Percentiles rank a stretch among this genome's conserved stretches.
Evolutionary conservation across 768 basidiomycete genomes (phyloP).

Genomic region (Nidularia pulvinata): DNA sequence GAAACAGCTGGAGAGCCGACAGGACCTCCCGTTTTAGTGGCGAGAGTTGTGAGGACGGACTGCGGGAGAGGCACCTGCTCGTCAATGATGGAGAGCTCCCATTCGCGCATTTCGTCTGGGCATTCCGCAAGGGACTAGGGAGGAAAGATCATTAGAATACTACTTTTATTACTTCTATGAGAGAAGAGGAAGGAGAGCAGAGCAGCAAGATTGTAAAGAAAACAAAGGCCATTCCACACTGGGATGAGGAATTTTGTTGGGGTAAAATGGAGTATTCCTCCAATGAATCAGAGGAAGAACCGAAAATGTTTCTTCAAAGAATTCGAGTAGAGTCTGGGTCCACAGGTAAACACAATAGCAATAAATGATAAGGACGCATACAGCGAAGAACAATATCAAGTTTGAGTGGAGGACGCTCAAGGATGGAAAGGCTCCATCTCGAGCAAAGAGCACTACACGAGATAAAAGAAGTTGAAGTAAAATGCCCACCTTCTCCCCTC

Average conservation of each 20-base stretch:
- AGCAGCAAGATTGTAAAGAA: no score
- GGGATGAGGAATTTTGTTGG: background rate
- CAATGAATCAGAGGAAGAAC: no score
- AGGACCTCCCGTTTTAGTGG: background rate
- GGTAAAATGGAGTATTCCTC: no score
- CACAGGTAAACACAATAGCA: background rate
- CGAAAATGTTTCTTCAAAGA: no score
- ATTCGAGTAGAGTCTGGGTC: no score
- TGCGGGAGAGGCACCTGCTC: slow-evolving; percentile 19
- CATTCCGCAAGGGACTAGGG: slow-evolving; percentile 29
- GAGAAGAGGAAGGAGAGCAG: no score
- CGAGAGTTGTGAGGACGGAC: background rate
- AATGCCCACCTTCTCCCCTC: slow-evolving; percentile 33
- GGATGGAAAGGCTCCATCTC: no score
- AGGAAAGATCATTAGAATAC: background rate
- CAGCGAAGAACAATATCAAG: background rate
- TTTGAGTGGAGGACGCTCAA: background rate
- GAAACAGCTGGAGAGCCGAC: background rate
- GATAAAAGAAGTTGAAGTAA: background rate
- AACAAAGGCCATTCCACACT: no score
- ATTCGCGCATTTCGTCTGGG: slow-evolving; percentile 28
- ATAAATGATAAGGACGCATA: background rate
- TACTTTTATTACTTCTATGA: no score
- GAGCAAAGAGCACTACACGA: background rate
- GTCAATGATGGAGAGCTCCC: slow-evolving; percentile 31